A percentile compares a stretch with the other conserved stretches of the same genome.
Conservation (phyloP, 768 basidiomycete species). For the Daedaleopsis sinensis region DNA sequence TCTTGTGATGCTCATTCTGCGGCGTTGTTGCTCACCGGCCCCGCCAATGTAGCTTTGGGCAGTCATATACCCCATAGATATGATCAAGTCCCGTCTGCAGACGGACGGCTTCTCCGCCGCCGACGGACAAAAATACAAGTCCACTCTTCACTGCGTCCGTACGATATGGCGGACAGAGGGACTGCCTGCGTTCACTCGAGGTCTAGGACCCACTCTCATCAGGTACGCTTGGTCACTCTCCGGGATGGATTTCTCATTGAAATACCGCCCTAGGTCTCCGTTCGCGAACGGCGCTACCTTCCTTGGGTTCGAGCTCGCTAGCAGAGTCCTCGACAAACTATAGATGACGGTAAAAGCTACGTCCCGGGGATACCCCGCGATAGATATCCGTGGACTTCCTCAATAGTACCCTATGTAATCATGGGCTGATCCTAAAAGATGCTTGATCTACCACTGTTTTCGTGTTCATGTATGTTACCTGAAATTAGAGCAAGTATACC, state of each 20-base stretch:
- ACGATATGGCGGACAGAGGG: slow-evolving; percentile 87
- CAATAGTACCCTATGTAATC: slow-evolving; percentile 14
- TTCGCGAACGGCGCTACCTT: slow-evolving; percentile 98
- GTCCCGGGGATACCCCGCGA: background rate
- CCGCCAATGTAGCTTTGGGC: slow-evolving; percentile 67
- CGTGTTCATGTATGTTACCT: background rate
- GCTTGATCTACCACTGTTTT: background rate
- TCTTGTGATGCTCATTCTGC: background rate
- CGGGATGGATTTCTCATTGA: background rate
- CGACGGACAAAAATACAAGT: slow-evolving; percentile 81
- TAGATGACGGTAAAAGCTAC: slow-evolving; percentile 7
- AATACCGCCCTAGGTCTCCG: slow-evolving; percentile 62
- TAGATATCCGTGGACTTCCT: slow-evolving; percentile 7
- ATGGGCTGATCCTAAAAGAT: background rate
- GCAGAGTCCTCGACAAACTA: slow-evolving; percentile 56
- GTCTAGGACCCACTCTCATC: slow-evolving; percentile 90
- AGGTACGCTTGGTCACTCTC: slow-evolving; percentile 50
- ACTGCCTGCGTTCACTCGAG: slow-evolving; percentile 83
- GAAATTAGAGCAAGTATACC: too few species aligned
- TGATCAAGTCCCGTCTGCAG: slow-evolving; percentile 96
- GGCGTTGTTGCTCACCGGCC: slow-evolving; percentile 3
- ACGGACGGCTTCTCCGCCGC: slow-evolving; percentile 84
- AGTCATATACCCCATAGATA: slow-evolving; percentile 94
- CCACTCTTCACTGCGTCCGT: slow-evolving; percentile 80
- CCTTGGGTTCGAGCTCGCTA: slow-evolving; percentile 93